Base-by-base conservation (phyloP, 257 asterid genomes). In the Pogostemon cablin region DNA sequence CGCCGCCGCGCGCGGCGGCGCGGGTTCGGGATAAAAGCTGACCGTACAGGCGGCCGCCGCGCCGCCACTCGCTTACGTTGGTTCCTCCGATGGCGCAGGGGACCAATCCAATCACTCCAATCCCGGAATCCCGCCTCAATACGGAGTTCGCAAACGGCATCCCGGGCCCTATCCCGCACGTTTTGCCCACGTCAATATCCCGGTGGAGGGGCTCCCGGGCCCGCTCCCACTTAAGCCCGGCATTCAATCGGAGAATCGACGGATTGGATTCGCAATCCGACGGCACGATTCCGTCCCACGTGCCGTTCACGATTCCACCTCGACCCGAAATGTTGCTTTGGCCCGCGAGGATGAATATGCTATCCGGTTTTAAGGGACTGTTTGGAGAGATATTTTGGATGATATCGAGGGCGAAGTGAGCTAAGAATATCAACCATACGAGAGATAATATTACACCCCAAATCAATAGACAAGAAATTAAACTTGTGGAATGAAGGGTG, bases 271-370 rank as follows among this genome's bases (percentile, higher is more conserved):
- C 53, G 79, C 86, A 82, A 35, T 88, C 82, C 0, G 76, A 76
- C 1, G 97, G 97, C 15, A 88, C 67, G 2, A 68, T 4, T 1
- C 81, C 77, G 9, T 90, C 86, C 95, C 95, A 90, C 0, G 74
- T 65, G 68, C 32, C 61, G 7, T 66, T 46, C 0, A 46, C 35
- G 0, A 86, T 83, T 1, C 96, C 97, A 0, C 93, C 98, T 9
- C 98, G 86, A 11, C 98, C 98, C 2, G 97, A 64, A 88, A 92
- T 84, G 72, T 92, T 92, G 71, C 98, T 90, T 32, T 92, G 96
- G 5, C 98, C 98, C 43, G 90, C 97, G 17, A 92, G 68, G 37
- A 92, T 41, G 82, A 88, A 84, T 50, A 90, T 81, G 78, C 68
- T 79, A 25, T 68, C 69, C 32, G 70, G 46, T 2, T 46, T 68